A percentile compares a stretch with the other conserved stretches of the same genome.
phyloP scores from a whole-genome alignment of 345 rosid genomes.

The Mercurialis annua region DNA sequence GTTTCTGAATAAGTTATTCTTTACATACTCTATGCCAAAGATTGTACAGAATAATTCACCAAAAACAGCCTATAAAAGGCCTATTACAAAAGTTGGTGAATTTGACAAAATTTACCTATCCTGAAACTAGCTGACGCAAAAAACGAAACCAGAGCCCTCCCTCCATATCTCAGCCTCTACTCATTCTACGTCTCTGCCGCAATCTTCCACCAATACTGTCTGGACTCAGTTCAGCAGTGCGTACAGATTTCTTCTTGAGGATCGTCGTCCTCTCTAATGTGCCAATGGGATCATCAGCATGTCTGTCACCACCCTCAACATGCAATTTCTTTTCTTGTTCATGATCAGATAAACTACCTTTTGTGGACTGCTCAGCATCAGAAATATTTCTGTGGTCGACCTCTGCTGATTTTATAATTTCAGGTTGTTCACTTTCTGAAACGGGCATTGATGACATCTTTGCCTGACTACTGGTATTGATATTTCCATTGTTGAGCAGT shows the following conservation, averaged over 20 bases:
- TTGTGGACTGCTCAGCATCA: background rate
- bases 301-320: background rate
- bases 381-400: background rate
- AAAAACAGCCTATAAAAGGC: slow-evolving; percentile 8
- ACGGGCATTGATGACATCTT: slow-evolving; percentile 4
- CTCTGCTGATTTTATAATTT: slow-evolving; percentile 5
- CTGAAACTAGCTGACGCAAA: background rate
- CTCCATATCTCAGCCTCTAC: background rate
- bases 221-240: slow-evolving; percentile 9
- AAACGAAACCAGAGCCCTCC: too few species aligned
- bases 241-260: slow-evolving; percentile 11
- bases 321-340: background rate
- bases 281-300: background rate
- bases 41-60: background rate
- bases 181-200: slow-evolving; percentile 15
- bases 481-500: slow-evolving; percentile 7
- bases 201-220: slow-evolving; percentile 24
- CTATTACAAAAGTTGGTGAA: background rate
- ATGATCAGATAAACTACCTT: background rate
- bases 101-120: background rate
- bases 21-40: background rate
- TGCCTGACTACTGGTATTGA: background rate
- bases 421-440: slow-evolving; percentile 14
- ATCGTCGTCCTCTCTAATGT: background rate
- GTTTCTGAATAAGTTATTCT: background rate